phyloP scores from a whole-genome alignment of 768 basidiomycete species.

The Cystobasidium tubakii region DNA sequence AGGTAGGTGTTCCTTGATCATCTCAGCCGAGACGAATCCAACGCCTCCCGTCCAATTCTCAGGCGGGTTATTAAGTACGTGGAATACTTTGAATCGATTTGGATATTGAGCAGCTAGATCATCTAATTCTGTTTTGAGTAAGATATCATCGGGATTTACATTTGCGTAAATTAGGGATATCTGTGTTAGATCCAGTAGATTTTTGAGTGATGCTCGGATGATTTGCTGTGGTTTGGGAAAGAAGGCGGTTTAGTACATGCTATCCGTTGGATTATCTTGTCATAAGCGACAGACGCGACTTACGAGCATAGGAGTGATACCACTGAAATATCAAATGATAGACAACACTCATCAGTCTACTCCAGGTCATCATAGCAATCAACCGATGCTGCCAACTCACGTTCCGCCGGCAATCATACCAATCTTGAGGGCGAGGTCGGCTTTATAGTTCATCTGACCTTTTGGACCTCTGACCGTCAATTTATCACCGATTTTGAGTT shows the following conservation, averaged over 20 bases:
- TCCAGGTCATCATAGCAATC: neutral
- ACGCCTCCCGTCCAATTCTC: slow-evolving; percentile 74
- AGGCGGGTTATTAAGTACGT: slow-evolving; percentile 93
- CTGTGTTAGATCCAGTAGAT: slow-evolving; percentile 74
- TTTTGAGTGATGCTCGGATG: slow-evolving; percentile 84
- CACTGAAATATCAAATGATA: slow-evolving; percentile 47
- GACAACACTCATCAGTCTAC: neutral
- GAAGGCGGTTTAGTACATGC: no score
- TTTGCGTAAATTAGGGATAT: slow-evolving; percentile 93
- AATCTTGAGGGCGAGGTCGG: slow-evolving; percentile 66
- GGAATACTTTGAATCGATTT: slow-evolving; percentile 69
- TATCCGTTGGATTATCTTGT: neutral
- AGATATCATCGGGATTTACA: slow-evolving; percentile 84
- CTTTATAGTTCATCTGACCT: slow-evolving; percentile 81
- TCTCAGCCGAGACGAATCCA: slow-evolving; percentile 88
- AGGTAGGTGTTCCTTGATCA: slow-evolving; percentile 78
- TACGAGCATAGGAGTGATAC: slow-evolving; percentile 92
- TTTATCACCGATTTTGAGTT: slow-evolving; percentile 78
- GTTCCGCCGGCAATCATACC: slow-evolving; percentile 99
- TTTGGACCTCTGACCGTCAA: slow-evolving; percentile 92
- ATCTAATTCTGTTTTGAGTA: slow-evolving; percentile 82
- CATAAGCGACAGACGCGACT: neutral
- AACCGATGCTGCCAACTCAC: no score
- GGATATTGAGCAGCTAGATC: slow-evolving; percentile 62
- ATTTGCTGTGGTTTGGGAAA: slow-evolving; percentile 57